Conservation (phyloP, 331 rosid species). For the Malus hybrid region DNA sequence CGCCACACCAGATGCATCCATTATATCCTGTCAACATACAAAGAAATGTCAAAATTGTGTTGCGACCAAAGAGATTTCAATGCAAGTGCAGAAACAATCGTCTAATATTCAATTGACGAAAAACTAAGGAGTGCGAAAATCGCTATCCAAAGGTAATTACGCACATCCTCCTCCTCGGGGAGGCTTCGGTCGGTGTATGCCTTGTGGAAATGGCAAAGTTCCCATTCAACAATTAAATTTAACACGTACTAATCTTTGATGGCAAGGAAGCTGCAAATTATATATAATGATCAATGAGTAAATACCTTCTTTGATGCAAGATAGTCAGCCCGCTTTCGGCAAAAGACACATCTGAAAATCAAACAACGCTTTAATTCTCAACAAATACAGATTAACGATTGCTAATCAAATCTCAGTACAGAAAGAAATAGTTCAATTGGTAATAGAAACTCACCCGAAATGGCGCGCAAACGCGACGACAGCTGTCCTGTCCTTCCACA, state of each 20-base stretch:
- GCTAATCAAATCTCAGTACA: neutral
- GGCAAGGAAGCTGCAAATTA: too few species aligned
- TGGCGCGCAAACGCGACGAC: constrained; percentile 97
- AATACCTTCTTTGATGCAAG: constrained; percentile 88
- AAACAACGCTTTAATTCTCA: neutral
- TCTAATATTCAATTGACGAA: too few species aligned
- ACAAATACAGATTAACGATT: neutral
- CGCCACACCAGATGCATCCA: constrained; percentile 81
- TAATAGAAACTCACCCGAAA: constrained; percentile 48
- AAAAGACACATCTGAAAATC: constrained; percentile 65
- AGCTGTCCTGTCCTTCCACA: constrained; percentile 89
- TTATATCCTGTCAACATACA: constrained; percentile 46
- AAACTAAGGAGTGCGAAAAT: too few species aligned
- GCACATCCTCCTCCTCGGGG: neutral
- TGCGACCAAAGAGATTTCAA: neutral
- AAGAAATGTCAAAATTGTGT: neutral
- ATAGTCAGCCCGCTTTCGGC: constrained; percentile 96
- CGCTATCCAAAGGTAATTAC: neutral
- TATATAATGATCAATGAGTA: neutral
- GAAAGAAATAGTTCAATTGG: neutral
- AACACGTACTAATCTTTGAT: neutral
- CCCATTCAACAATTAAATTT: neutral
- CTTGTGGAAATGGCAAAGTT: neutral
- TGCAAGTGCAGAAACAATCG: too few species aligned
- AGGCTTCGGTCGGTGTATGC: too few species aligned